Conservation (phyloP, 805 yeast genomes). For the Cyberlindnera sargentensis region DNA sequence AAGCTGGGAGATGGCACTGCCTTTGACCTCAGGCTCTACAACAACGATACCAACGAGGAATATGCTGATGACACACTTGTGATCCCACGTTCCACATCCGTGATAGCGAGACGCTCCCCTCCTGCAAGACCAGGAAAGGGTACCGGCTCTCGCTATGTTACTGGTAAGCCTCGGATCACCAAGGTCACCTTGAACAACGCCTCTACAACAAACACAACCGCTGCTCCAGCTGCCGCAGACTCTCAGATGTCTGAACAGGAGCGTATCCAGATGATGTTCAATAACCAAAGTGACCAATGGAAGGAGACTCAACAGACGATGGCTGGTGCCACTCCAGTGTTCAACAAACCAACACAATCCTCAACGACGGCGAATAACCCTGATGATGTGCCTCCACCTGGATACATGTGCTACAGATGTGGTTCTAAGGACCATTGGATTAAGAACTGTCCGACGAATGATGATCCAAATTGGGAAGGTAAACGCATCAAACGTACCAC, state of each 20-base stretch:
- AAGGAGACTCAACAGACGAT: slow-evolving; percentile 86
- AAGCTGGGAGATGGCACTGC: slow-evolving; percentile 79
- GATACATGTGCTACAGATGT: slow-evolving; percentile 93
- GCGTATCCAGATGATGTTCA: slow-evolving; percentile 83
- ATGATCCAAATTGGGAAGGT: slow-evolving; percentile 91
- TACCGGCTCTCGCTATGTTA: slow-evolving; percentile 62
- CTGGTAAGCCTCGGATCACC: slow-evolving; percentile 58
- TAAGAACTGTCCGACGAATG: slow-evolving; percentile 88
- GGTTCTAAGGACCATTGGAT: slow-evolving; percentile 96
- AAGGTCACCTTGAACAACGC: slow-evolving; percentile 21
- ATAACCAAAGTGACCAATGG: slow-evolving; percentile 93
- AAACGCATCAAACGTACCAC: slow-evolving; percentile 87
- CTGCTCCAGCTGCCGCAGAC: background rate
- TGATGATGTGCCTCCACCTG: slow-evolving; percentile 89
- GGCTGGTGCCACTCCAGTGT: slow-evolving; percentile 78
- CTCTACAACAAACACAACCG: background rate
- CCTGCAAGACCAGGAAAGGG: slow-evolving; percentile 38
- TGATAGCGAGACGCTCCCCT: slow-evolving; percentile 76
- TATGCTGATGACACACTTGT: slow-evolving; percentile 85
- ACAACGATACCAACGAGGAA: slow-evolving; percentile 66
- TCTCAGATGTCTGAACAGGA: slow-evolving; percentile 64
- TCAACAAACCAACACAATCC: slow-evolving; percentile 35
- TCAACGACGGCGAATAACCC: slow-evolving; percentile 18
- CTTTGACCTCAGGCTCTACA: slow-evolving; percentile 68
- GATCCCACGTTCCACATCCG: slow-evolving; percentile 83